Conservation (phyloP, 2,329 filamentous ascomycete species). For the Penicillium sclerotigenum region DNA sequence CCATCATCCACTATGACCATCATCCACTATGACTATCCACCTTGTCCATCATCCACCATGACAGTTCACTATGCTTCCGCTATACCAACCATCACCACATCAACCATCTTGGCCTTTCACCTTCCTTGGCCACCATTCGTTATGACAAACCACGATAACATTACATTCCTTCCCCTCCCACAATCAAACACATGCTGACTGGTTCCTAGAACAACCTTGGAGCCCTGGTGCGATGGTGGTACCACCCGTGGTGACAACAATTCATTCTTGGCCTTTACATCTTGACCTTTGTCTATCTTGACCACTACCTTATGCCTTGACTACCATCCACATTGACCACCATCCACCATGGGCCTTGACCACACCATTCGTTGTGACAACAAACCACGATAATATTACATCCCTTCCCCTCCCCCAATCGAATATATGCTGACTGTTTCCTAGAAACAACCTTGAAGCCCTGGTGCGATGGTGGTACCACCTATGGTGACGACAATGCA, state of each 20-base stretch:
- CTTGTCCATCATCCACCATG: not conserved
- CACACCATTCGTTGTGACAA: not conserved
- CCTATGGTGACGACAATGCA: not conserved
- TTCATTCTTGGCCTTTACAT: not conserved
- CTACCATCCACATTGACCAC: no score
- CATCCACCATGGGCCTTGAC: not conserved
- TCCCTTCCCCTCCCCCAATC: not conserved
- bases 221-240: not conserved
- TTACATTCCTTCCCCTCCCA: not conserved
- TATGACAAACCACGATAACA: not conserved
- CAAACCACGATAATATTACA: not conserved
- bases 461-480: not conserved
- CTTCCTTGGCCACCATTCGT: not conserved
- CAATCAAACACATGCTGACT: not conserved
- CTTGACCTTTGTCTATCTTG: not conserved
- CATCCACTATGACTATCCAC: not conserved
- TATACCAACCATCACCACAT: not conserved
- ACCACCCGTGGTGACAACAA: not conserved
- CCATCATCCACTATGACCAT: not conserved
- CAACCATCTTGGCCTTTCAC: not conserved
- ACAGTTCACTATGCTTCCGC: not conserved
- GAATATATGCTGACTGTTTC: not conserved
- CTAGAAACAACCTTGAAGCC: not conserved
- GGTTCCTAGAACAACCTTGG: not conserved
- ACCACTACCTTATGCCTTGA: no score